Conservation (phyloP, 78 protist species). For the Polysphondylium violaceum region DNA sequence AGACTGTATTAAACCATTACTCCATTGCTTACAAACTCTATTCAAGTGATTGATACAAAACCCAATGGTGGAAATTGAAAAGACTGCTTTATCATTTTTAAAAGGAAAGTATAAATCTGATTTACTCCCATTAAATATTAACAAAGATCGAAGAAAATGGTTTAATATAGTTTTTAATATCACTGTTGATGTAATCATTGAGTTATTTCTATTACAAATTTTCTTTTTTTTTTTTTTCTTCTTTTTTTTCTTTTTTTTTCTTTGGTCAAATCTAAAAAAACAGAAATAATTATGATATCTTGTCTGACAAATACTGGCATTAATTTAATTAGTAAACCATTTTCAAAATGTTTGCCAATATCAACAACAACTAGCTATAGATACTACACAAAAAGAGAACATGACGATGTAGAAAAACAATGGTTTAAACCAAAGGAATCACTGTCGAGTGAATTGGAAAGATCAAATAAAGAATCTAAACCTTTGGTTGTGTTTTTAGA, state of each 20-base stretch:
- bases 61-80: neutral
- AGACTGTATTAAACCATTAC: no score
- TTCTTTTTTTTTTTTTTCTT: no score
- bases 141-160: neutral
- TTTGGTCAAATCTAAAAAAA: neutral
- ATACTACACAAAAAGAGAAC: constrained; percentile 15
- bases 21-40: no score
- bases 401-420: constrained; percentile 47
- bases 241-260: no score
- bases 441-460: constrained; percentile 1
- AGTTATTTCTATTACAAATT: neutral
- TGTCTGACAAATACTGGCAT: no score
- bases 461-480: constrained; percentile 1
- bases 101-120: neutral
- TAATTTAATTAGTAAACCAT: no score
- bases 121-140: neutral
- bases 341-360: no score
- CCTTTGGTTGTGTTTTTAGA: constrained; percentile 56
- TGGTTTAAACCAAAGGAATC: constrained; percentile 45
- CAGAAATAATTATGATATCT: no score
- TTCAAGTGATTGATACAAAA: neutral
- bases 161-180: no score
- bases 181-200: neutral
- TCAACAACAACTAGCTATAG: no score
- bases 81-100: neutral